Conservation (phyloP, 768 basidiomycete species). For the Neoboletus subvelutipes region DNA sequence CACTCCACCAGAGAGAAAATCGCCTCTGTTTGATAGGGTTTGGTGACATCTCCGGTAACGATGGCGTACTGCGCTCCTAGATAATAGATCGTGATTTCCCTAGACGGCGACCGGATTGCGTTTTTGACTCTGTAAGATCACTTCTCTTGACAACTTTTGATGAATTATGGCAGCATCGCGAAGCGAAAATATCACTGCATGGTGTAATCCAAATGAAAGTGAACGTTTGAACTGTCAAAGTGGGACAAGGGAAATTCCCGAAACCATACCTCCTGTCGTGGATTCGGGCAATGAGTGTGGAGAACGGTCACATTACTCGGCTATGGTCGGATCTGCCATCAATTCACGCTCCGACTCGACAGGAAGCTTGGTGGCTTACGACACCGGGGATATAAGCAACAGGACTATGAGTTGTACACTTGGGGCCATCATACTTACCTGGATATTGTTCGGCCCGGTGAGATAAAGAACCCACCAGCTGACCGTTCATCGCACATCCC, state of each 20-base stretch:
- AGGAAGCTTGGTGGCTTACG: not conserved
- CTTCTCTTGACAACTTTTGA: not conserved
- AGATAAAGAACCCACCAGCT: not conserved
- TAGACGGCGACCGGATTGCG: not conserved
- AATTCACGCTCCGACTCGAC: slow-evolving; percentile 6
- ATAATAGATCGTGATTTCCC: not conserved
- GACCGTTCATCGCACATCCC: not conserved
- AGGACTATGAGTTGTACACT: not conserved
- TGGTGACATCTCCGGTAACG: not conserved
- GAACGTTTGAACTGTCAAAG: slow-evolving; percentile 15
- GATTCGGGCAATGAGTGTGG: slow-evolving; percentile 5
- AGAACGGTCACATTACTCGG: not conserved
- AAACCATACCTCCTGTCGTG: not conserved
- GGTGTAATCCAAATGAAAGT: slow-evolving; percentile 3
- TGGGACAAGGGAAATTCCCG: slow-evolving; percentile 3
- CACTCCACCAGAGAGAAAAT: not conserved
- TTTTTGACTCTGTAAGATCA: not conserved
- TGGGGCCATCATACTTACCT: not conserved
- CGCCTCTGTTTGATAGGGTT: not conserved
- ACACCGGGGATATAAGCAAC: too few species aligned
- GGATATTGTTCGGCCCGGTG: not conserved
- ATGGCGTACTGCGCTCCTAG: not conserved
- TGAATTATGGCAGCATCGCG: not conserved
- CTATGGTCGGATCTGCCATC: not conserved
- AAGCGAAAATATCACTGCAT: not conserved